phyloP scores from a whole-genome alignment of 208 protist species.

The Leishmania braziliensis region DNA sequence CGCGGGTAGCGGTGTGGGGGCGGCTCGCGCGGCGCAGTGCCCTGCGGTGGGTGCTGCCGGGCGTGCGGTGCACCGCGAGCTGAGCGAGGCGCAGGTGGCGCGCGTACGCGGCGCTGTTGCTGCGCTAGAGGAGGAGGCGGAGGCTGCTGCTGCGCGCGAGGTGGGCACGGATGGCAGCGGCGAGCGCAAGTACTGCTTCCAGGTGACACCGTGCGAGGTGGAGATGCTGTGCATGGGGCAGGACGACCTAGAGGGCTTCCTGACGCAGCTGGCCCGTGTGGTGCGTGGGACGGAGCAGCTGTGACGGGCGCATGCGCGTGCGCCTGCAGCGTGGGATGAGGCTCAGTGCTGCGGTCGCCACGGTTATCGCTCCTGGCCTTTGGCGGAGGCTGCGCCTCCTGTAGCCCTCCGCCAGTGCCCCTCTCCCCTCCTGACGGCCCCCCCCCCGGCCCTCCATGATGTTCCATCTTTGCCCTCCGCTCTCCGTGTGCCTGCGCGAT shows the following conservation, averaged over 20 bases:
- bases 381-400: neutral
- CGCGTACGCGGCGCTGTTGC: conserved; percentile 35
- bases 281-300: conserved; percentile 34
- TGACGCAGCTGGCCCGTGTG: conserved; percentile 36
- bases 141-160: conserved; percentile 8
- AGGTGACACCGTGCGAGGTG: conserved; percentile 71
- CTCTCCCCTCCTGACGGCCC: neutral
- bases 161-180: neutral
- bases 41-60: conserved; percentile 29
- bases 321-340: neutral
- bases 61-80: conserved; percentile 39
- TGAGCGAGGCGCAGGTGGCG: conserved; percentile 39
- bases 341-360: neutral
- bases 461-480: neutral
- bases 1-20: conserved; percentile 2
- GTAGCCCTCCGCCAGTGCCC: neutral
- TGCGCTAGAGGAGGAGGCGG: conserved; percentile 39
- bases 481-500: neutral
- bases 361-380: neutral
- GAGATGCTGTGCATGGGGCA: conserved; percentile 75
- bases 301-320: conserved; percentile 10
- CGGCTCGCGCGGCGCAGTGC: conserved; percentile 13
- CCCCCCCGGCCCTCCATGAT: neutral
- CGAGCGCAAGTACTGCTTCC: conserved; percentile 35
- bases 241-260: conserved; percentile 67